A percentile compares a stretch with the other conserved stretches of the same genome.
Conservation (phyloP, 257 asterid genomes). For the Fraxinus americana region DNA sequence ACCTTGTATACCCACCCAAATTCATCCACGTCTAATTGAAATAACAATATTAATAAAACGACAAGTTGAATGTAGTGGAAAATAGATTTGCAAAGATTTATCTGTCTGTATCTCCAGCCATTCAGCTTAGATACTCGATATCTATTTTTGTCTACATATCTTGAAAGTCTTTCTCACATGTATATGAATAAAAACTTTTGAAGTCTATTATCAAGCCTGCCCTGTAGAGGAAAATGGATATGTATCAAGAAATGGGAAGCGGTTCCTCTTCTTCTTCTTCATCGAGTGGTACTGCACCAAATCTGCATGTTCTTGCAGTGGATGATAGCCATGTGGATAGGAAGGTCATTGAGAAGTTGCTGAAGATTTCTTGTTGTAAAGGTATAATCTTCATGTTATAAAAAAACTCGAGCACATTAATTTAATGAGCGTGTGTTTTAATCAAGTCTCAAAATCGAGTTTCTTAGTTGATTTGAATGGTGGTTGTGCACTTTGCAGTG, state of each 20-base stretch:
- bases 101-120: constrained; percentile 25
- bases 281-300: constrained; percentile 26
- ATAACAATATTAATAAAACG: constrained; percentile 37
- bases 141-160: constrained; percentile 46
- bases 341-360: constrained; percentile 69
- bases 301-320: constrained; percentile 82
- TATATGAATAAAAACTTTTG: too few species aligned
- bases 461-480: neutral
- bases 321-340: constrained; percentile 77
- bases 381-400: constrained; percentile 34
- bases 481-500: constrained; percentile 41
- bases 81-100: constrained; percentile 64
- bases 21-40: too few species aligned
- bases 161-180: constrained; percentile 14
- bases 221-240: neutral
- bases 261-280: constrained; percentile 28
- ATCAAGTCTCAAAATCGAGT: neutral
- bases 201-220: constrained; percentile 1
- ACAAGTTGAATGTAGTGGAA: constrained; percentile 62
- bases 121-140: constrained; percentile 38
- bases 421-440: too few species aligned
- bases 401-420: neutral
- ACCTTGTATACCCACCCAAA: too few species aligned
- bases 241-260: constrained; percentile 30
- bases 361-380: constrained; percentile 73